Percentiles rank a stretch among this genome's conserved stretches.
phyloP scores from a whole-genome alignment of 805 yeast species.

The Schizosaccharomyces octosporus region DNA sequence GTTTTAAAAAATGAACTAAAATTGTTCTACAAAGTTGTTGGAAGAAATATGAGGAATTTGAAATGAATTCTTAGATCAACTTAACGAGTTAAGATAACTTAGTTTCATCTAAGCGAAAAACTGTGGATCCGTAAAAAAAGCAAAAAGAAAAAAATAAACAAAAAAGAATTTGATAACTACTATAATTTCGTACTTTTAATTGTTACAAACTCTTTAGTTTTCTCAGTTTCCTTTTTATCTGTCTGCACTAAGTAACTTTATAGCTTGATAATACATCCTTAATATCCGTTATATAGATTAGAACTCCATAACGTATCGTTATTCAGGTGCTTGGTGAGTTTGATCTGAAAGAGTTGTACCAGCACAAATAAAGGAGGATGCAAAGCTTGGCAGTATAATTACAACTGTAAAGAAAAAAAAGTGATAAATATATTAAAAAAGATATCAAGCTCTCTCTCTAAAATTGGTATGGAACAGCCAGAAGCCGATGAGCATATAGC shows the following conservation, averaged over 20 bases:
- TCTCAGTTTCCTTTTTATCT: not conserved
- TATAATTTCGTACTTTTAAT: not conserved
- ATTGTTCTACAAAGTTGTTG: too few species aligned
- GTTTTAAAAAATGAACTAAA: too few species aligned
- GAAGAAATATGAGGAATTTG: too few species aligned
- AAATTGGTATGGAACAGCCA: not conserved
- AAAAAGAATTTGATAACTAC: too few species aligned
- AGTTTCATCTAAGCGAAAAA: too few species aligned
- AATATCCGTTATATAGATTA: too few species aligned
- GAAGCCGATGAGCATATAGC: constrained; percentile 11
- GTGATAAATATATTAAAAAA: not conserved
- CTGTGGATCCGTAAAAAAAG: too few species aligned
- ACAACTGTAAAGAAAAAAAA: not conserved
- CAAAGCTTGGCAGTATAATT: not conserved
- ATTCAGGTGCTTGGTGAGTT: not conserved
- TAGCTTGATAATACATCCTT: not conserved
- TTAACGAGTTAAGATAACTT: too few species aligned
- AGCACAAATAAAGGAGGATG: not conserved
- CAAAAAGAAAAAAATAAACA: not conserved
- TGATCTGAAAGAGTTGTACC: not conserved
- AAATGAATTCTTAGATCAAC: too few species aligned
- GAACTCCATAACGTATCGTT: too few species aligned
- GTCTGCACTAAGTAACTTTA: not conserved
- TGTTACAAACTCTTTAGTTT: not conserved
- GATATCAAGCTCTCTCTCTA: not conserved